Conservation (phyloP, 2,329 filamentous ascomycete genomes). For the Penicillium verrucosum region DNA sequence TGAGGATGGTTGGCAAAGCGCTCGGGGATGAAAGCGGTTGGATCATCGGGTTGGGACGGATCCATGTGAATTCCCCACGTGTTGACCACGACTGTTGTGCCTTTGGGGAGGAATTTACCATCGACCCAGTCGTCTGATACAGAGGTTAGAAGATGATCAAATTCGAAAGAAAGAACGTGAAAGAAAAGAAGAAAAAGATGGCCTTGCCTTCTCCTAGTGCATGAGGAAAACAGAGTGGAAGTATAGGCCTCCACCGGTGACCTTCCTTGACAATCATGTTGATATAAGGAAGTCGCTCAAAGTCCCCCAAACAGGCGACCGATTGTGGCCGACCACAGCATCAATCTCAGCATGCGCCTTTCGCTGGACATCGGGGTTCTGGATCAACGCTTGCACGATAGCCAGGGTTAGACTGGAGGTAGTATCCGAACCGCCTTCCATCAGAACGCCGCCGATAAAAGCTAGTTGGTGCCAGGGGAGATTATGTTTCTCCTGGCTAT, state of each 20-base stretch:
- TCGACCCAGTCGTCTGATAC: background rate
- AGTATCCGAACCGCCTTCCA: constrained; percentile 3
- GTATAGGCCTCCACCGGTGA: constrained; percentile 1
- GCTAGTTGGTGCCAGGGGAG: background rate
- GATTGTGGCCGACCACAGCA: background rate
- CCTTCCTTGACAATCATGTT: constrained; percentile 4
- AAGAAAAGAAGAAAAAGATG: background rate
- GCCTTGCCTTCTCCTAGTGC: background rate
- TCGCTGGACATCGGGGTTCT: background rate
- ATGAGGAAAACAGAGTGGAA: background rate
- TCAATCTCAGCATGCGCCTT: constrained; percentile 2
- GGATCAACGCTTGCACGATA: background rate
- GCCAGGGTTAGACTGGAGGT: background rate
- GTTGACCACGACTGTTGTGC: background rate
- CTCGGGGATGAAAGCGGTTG: background rate
- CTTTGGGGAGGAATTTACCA: background rate
- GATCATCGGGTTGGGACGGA: background rate
- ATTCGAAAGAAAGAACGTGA: background rate
- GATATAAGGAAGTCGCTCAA: background rate
- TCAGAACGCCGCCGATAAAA: constrained; percentile 1
- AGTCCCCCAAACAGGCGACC: background rate
- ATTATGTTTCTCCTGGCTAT: background rate
- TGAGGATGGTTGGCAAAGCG: background rate
- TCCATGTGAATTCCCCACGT: constrained; percentile 1
- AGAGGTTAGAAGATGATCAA: background rate